These are phyloP conservation scores for Mycena olivaceomarginata DNA, from an alignment of 768 basidiomycete genomes.

Conservation along the genomic window DNA sequence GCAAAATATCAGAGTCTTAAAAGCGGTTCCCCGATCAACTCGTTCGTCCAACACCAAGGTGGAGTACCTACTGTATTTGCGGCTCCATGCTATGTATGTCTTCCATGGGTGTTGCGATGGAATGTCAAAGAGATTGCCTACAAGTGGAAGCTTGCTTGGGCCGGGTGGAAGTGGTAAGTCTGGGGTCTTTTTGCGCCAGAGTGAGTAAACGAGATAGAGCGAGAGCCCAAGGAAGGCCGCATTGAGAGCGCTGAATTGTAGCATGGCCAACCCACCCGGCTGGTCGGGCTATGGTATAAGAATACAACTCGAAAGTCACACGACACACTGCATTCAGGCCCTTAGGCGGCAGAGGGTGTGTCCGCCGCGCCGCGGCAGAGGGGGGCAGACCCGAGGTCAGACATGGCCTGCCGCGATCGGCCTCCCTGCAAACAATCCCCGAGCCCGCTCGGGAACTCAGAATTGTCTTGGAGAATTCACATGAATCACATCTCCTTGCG, in stretches of 20 bases:
- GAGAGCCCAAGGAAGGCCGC: background rate
- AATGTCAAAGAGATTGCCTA: background rate
- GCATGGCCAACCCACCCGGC: no score
- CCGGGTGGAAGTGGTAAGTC: background rate
- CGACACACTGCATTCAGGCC: no score
- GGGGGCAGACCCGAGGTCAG: no score
- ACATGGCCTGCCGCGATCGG: no score
- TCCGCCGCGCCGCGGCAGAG: no score
- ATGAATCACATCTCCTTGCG: no score
- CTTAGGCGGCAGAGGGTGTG: no score
- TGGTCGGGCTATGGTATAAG: no score
- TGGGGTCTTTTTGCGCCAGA: background rate
- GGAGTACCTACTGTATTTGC: background rate
- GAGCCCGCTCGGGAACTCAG: no score
- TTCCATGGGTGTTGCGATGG: background rate
- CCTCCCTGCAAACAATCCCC: no score
- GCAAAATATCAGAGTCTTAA: background rate
- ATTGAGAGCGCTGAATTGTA: background rate
- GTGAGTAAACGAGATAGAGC: background rate
- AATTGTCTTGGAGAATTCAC: no score
- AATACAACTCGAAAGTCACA: no score
- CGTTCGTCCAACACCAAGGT: background rate
- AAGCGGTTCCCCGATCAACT: background rate
- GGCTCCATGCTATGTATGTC: background rate
- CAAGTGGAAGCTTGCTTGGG: background rate